These are phyloP conservation scores for Fusarium annulatum DNA, from an alignment of 2,329 filamentous ascomycete genomes.

Conservation along the genomic window DNA sequence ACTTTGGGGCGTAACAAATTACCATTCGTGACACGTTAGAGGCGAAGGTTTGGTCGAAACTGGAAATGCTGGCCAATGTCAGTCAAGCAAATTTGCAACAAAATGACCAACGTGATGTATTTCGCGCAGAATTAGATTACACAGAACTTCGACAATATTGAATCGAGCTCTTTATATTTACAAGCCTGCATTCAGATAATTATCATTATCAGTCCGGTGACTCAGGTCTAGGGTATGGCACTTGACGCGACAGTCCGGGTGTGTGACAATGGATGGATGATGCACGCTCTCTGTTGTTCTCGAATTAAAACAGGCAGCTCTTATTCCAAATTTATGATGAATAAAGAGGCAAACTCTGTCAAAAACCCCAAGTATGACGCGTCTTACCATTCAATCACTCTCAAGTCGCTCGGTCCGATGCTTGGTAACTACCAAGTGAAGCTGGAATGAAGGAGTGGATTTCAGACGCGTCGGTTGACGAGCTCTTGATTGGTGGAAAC, in stretches of 20 bases:
- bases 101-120: not conserved
- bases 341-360: too few species aligned
- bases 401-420: not conserved
- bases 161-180: not conserved
- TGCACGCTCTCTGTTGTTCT: not conserved
- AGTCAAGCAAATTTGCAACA: too few species aligned
- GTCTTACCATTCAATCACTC: not conserved
- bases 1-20: not conserved
- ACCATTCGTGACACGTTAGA: not conserved
- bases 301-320: not conserved
- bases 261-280: not conserved
- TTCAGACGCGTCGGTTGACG: not conserved
- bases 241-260: not conserved
- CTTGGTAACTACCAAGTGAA: not conserved
- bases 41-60: too few species aligned
- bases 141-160: too few species aligned
- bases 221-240: not conserved
- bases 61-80: too few species aligned
- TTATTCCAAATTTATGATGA: not conserved
- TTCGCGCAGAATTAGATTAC: not conserved
- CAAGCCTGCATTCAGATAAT: not conserved
- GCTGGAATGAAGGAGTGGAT: not conserved
- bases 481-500: not conserved
- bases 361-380: too few species aligned
- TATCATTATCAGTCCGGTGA: not conserved